Conservation (phyloP, 1,284 basidiomycete genomes). For the Ustilago esculenta region DNA sequence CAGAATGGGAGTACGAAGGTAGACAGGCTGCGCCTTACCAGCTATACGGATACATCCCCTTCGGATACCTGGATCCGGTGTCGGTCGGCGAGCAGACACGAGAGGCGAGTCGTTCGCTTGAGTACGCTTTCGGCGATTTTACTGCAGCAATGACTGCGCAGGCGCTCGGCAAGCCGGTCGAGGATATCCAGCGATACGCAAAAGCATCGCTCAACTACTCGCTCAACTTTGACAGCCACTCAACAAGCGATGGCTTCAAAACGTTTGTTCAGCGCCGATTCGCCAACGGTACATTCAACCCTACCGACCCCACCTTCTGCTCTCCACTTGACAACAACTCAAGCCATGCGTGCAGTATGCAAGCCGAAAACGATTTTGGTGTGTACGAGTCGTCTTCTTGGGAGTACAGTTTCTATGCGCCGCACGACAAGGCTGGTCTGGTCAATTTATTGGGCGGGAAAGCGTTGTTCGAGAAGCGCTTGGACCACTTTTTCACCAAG, state of each 20-base stretch:
- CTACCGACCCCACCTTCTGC: constrained; percentile 52
- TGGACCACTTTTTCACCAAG: constrained; percentile 56
- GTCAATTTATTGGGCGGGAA: constrained; percentile 51
- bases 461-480: constrained; percentile 44
- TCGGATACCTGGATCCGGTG: constrained; percentile 47
- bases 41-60: constrained; percentile 55
- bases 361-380: constrained; percentile 53
- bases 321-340: constrained; percentile 45
- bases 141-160: constrained; percentile 49
- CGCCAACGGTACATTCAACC: constrained; percentile 49
- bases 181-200: constrained; percentile 20
- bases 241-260: constrained; percentile 42
- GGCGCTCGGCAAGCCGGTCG: constrained; percentile 32
- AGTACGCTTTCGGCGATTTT: constrained; percentile 71
- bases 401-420: constrained; percentile 59
- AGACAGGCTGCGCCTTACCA: constrained; percentile 49
- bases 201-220: constrained; percentile 51
- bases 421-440: constrained; percentile 55
- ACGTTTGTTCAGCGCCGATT: constrained; percentile 53
- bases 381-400: constrained; percentile 53
- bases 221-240: constrained; percentile 50
- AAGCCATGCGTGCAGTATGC: constrained; percentile 48
- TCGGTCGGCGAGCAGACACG: constrained; percentile 57
- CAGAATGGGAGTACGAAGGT: constrained; percentile 53
- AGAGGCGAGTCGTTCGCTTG: constrained; percentile 57